Conservation (phyloP, 192 early-diverging fungal species). For the Podila epigama region DNA sequence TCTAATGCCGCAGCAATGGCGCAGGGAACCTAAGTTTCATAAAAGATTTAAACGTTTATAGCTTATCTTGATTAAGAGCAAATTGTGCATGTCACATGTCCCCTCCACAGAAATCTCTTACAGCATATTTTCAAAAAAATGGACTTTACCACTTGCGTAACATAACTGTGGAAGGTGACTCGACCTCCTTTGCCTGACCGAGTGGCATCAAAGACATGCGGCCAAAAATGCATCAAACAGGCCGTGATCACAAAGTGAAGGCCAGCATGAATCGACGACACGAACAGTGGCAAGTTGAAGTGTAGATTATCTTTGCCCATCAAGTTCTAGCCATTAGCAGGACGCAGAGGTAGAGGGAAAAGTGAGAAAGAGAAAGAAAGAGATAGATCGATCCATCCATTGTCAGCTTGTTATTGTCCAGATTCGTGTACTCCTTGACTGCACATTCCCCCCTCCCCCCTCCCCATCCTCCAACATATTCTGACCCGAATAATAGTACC, state of each 20-base stretch:
- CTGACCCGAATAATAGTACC: no score
- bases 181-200: constrained; percentile 43
- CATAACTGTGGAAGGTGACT: constrained; percentile 46
- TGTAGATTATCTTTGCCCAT: constrained; percentile 77
- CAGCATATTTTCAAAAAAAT: background rate
- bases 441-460: background rate
- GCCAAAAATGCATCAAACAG: constrained; percentile 56
- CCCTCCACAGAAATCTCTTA: background rate
- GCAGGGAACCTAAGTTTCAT: constrained; percentile 71
- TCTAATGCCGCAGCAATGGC: constrained; percentile 82
- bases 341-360: background rate
- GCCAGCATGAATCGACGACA: constrained; percentile 77
- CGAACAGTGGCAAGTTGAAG: constrained; percentile 80
- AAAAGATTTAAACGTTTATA: no score
- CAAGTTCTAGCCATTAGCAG: no score
- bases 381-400: background rate
- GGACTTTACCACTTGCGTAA: constrained; percentile 45
- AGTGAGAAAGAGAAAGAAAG: background rate
- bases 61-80: no score
- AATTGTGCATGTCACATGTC: background rate
- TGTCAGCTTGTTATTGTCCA: background rate
- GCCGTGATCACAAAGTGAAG: constrained; percentile 74
- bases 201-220: constrained; percentile 32
- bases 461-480: no score
- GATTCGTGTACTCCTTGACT: background rate